Conservation (phyloP, 1,139 yeast genomes). For the Sugiyamaella neomexicana region DNA sequence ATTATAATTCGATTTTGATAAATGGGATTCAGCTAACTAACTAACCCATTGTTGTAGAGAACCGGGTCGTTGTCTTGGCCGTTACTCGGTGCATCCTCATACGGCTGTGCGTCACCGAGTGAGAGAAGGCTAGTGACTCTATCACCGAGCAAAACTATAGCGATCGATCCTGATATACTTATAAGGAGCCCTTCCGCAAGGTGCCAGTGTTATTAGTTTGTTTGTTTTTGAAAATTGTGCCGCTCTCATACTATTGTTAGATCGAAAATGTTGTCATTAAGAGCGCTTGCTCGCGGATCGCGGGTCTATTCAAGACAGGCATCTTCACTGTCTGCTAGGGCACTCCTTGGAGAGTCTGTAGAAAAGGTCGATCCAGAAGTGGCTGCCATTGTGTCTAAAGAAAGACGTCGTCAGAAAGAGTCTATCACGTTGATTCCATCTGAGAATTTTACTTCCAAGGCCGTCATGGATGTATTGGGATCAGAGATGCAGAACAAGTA, state of each 20-base stretch:
- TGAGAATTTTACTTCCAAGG: constrained; percentile 94
- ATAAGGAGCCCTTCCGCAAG: too few relatives aligned
- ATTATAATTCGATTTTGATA: too few relatives aligned
- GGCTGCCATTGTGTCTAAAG: constrained; percentile 71
- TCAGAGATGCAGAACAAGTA: constrained; percentile 97
- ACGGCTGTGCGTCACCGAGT: neutral
- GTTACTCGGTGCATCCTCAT: constrained; percentile 2
- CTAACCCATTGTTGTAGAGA: neutral
- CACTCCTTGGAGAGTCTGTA: constrained; percentile 33
- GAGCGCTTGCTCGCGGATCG: constrained; percentile 9
- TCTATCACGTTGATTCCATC: constrained; percentile 93
- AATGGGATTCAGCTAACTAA: too few relatives aligned
- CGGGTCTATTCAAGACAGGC: constrained; percentile 9
- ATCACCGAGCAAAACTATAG: neutral
- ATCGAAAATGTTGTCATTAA: constrained; percentile 9
- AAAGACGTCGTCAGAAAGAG: constrained; percentile 90
- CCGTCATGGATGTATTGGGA: constrained; percentile 95
- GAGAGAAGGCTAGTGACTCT: constrained; percentile 1
- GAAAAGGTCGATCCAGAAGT: constrained; percentile 41
- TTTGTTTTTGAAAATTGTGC: too few relatives aligned
- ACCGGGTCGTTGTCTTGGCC: neutral
- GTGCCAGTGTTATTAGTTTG: too few relatives aligned
- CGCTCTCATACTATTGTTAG: neutral
- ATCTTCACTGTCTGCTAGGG: constrained; percentile 10
- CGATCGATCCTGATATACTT: neutral